Evolutionary conservation across 768 basidiomycete species (phyloP).

Genomic region (Tephrocybe sp.): DNA sequence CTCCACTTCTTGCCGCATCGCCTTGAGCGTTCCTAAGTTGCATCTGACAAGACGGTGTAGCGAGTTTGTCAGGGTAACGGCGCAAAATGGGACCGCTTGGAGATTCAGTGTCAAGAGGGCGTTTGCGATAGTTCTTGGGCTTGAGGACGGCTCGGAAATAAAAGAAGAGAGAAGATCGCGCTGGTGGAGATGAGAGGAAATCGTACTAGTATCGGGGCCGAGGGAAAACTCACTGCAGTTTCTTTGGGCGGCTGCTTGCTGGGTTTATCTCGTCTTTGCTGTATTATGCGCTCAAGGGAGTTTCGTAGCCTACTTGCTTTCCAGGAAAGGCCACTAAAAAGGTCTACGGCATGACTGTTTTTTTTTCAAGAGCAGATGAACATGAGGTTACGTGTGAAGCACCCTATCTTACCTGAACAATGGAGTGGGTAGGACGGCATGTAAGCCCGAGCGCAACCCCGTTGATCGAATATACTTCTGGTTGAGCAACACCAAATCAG

Average conservation of each 20-base stretch:
- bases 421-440: not conserved
- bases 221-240: not conserved
- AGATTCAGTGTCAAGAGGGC: conserved; percentile 10
- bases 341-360: not conserved
- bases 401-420: conserved; percentile 2
- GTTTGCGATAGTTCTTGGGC: not conserved
- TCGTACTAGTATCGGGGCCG: not conserved
- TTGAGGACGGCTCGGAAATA: not conserved
- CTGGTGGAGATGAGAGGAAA: not conserved
- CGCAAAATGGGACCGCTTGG: conserved; percentile 7
- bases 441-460: not conserved
- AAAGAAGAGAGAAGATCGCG: conserved; percentile 8
- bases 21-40: conserved; percentile 30
- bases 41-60: conserved; percentile 33
- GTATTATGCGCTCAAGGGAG: conserved; percentile 1
- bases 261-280: not conserved
- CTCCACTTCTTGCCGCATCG: conserved; percentile 40
- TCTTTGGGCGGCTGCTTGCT: not conserved
- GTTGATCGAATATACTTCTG: not conserved
- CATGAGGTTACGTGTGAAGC: too few species aligned
- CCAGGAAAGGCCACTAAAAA: conserved; percentile 3
- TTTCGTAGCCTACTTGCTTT: conserved; percentile 2
- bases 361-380: too few species aligned
- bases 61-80: conserved; percentile 26
- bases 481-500: conserved; percentile 2